Conservation (phyloP, 2,329 filamentous ascomycete genomes). For the Verticillium albo-atrum region DNA sequence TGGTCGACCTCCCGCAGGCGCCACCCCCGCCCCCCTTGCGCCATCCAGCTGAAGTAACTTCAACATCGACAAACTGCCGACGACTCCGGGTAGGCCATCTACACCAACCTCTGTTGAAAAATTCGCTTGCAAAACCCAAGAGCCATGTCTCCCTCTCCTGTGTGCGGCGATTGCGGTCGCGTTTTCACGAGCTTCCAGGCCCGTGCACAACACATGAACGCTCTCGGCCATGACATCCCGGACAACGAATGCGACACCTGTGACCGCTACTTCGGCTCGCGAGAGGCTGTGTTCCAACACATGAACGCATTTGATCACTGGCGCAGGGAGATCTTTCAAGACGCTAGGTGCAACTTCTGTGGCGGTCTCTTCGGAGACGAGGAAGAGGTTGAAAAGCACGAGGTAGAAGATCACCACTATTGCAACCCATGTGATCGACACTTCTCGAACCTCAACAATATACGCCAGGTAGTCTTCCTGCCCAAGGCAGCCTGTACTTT, state of each 20-base stretch:
- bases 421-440: background rate
- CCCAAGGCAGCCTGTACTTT: no score
- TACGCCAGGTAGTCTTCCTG: background rate
- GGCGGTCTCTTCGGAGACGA: background rate
- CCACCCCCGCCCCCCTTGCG: no score
- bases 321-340: background rate
- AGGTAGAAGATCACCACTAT: slow-evolving; percentile 1
- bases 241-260: slow-evolving; percentile 1
- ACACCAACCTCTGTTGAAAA: background rate
- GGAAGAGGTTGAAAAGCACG: background rate
- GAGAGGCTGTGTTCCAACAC: background rate
- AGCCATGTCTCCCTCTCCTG: background rate
- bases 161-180: background rate
- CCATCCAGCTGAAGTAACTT: no score
- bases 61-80: no score
- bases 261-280: background rate
- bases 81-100: no score
- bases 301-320: background rate
- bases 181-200: background rate
- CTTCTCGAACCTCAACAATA: background rate
- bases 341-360: background rate
- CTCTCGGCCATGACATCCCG: background rate
- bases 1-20: no score
- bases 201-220: slow-evolving; percentile 1
- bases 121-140: background rate